Conservation (phyloP, 2,329 filamentous ascomycete genomes). For the Sarocladium brachiariae region DNA sequence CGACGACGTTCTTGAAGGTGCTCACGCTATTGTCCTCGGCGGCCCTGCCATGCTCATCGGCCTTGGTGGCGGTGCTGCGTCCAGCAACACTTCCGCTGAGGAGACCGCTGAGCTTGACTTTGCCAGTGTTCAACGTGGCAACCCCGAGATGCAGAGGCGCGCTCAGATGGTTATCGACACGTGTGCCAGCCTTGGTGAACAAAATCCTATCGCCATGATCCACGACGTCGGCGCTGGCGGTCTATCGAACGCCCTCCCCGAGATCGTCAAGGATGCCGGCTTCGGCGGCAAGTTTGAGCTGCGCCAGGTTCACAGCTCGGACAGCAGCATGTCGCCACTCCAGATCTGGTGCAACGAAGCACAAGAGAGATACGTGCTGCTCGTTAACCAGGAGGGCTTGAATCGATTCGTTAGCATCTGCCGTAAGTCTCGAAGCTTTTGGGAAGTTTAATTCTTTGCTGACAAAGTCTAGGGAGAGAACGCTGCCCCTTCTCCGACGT, state of each 20-base stretch:
- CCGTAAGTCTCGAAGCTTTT: slow-evolving; percentile 29
- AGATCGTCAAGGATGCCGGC: slow-evolving; percentile 86
- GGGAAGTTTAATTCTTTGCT: slow-evolving; percentile 10
- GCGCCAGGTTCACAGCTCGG: slow-evolving; percentile 86
- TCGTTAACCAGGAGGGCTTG: slow-evolving; percentile 73
- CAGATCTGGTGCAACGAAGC: slow-evolving; percentile 98
- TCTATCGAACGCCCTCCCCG: slow-evolving; percentile 66
- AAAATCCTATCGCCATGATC: slow-evolving; percentile 92
- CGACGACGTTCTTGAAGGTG: slow-evolving; percentile 73
- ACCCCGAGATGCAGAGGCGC: slow-evolving; percentile 90
- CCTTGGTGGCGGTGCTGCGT: slow-evolving; percentile 89
- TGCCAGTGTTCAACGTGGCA: slow-evolving; percentile 92
- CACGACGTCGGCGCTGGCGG: slow-evolving; percentile 96
- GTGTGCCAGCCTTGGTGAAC: slow-evolving; percentile 73
- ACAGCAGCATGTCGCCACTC: slow-evolving; percentile 86
- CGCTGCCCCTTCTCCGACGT: slow-evolving; percentile 90
- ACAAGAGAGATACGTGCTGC: slow-evolving; percentile 91
- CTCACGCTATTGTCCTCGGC: slow-evolving; percentile 85
- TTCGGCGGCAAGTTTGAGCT: slow-evolving; percentile 89
- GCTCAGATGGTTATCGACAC: slow-evolving; percentile 98
- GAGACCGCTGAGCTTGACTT: slow-evolving; percentile 91
- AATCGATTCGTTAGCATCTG: slow-evolving; percentile 67
- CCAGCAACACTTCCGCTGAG: slow-evolving; percentile 81
- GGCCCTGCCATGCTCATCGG: slow-evolving; percentile 98
- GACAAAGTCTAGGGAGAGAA: slow-evolving; percentile 56